Evolutionary conservation across 1,139 yeast species (phyloP).

Genomic region (Scheffersomyces segobiensis): DNA sequence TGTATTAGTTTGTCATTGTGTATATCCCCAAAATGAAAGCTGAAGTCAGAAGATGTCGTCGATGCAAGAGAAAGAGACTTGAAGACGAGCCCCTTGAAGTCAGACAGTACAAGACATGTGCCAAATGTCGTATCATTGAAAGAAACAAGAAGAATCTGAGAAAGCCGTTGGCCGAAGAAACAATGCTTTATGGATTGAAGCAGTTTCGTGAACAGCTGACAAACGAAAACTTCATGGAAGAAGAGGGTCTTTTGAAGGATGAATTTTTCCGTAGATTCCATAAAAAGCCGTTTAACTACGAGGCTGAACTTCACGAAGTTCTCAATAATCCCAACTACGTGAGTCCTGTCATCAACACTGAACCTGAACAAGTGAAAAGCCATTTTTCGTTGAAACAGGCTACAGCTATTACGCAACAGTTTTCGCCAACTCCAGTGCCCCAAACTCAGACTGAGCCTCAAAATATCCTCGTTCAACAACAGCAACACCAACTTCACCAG

Average conservation of each 20-base stretch:
- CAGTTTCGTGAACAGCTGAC: constrained; percentile 47
- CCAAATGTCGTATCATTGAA: constrained; percentile 59
- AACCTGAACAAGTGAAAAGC: background rate
- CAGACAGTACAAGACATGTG: constrained; percentile 58
- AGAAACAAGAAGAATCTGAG: constrained; percentile 48
- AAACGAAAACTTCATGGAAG: constrained; percentile 41
- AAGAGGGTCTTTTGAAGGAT: constrained; percentile 27
- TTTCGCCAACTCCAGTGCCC: constrained; percentile 6
- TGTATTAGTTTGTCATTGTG: background rate
- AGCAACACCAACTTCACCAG: constrained; percentile 5
- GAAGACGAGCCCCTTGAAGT: constrained; percentile 63
- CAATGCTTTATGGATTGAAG: constrained; percentile 49
- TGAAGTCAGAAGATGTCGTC: constrained; percentile 50
- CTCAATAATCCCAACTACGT: constrained; percentile 15
- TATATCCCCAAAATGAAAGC: constrained; percentile 6
- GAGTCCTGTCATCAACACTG: constrained; percentile 9
- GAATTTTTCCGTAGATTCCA: constrained; percentile 17
- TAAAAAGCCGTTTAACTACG: constrained; percentile 17
- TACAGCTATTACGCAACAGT: constrained; percentile 5
- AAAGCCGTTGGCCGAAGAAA: constrained; percentile 49
- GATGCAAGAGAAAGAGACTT: constrained; percentile 59
- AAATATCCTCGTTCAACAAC: constrained; percentile 2
- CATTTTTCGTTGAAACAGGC: constrained; percentile 1
- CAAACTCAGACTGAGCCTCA: constrained; percentile 8
- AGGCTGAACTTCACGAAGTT: constrained; percentile 15